phyloP scores from a whole-genome alignment of 345 rosid species.

The Cardamine resedifolia region DNA sequence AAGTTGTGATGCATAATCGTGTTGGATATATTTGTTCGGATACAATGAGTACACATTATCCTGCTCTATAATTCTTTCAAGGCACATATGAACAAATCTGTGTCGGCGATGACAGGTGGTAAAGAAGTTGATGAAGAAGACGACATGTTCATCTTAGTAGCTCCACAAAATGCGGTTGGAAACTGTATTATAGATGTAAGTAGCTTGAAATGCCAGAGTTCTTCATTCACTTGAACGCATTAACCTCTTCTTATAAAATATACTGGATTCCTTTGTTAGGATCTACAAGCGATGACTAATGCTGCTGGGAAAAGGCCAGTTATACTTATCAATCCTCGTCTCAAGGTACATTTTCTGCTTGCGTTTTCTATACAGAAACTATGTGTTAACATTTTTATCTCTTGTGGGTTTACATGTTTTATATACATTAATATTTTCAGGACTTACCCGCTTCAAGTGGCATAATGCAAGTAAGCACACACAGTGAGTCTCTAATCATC shows the following conservation, averaged over 20 bases:
- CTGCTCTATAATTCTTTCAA: not conserved
- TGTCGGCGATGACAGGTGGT: slow-evolving; percentile 48
- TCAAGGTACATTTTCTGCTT: slow-evolving; percentile 52
- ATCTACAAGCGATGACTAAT: slow-evolving; percentile 88
- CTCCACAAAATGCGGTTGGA: slow-evolving; percentile 97
- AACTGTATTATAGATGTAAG: slow-evolving; percentile 91
- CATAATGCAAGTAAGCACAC: slow-evolving; percentile 83
- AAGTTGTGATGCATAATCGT: not conserved
- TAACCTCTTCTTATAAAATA: not conserved
- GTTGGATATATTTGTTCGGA: not conserved
- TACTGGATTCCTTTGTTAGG: slow-evolving; percentile 43
- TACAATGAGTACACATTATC: not conserved
- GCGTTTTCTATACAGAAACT: not conserved
- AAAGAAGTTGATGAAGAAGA: slow-evolving; percentile 83
- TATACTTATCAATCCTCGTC: slow-evolving; percentile 81
- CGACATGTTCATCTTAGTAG: slow-evolving; percentile 84
- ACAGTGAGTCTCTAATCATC: slow-evolving; percentile 4
- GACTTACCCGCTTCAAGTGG: slow-evolving; percentile 92
- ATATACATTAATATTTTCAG: slow-evolving; percentile 51
- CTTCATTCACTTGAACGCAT: not conserved
- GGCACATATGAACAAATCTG: slow-evolving; percentile 20
- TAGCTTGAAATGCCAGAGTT: slow-evolving; percentile 2
- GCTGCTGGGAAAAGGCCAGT: slow-evolving; percentile 91
- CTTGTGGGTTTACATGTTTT: slow-evolving; percentile 1
- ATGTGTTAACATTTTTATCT: slow-evolving; percentile 8